Evolutionary conservation across 345 rosid genomes (phyloP), one percentile per base, ranked within the genome.

Genomic region (Acer yangbiense): DNA sequence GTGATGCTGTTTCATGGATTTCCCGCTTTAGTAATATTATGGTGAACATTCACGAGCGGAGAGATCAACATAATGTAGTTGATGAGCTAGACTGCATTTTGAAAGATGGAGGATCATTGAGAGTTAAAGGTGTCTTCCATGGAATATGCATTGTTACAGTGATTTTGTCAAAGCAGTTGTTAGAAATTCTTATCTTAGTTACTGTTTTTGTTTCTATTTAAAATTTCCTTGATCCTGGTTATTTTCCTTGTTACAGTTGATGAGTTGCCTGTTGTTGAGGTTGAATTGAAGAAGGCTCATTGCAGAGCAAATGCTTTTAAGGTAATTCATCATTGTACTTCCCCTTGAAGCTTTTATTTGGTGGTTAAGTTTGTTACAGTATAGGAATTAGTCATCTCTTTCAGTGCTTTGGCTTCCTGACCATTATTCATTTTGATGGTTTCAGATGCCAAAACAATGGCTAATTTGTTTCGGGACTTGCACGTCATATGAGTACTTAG

Each of bases 251-350:
- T 69, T 68, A 73, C 87, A 95, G 99, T 92, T 74, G 90, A 92
- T 78, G 90, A 86, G 67, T 79, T 93, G 78, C 86, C 97, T 74
- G 82, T 84, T 60, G 84, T 95, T 75, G 92, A 92, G 82, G 80
- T 82, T 83, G 99, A 93, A 87, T 78, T 93, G 88, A 90, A 86
- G 82, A 95, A 93, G 89, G 97, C 98, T 72, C 76, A 81, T 78
- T 95, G 99, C 86, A 85, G 98, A 75, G 91, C 75, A 61, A 92
- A 90, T 77, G 98, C 93, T 70, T 75, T 68, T 76, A 91, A 86
- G 90, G 99, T 95, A 84, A 68, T 48, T 46, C 25, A 16, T 41
- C 25, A 62, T 58, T 39, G 21, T 52, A 23, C 17, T n/a, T 74
- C 5, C 39, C 55, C 43, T 50, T 71, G 61, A 9, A n/a, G 64